A percentile compares a stretch with the other conserved stretches of the same genome.
phyloP scores from a whole-genome alignment of 371 early-diverging fungal species.

The Rhizomucor miehei region DNA sequence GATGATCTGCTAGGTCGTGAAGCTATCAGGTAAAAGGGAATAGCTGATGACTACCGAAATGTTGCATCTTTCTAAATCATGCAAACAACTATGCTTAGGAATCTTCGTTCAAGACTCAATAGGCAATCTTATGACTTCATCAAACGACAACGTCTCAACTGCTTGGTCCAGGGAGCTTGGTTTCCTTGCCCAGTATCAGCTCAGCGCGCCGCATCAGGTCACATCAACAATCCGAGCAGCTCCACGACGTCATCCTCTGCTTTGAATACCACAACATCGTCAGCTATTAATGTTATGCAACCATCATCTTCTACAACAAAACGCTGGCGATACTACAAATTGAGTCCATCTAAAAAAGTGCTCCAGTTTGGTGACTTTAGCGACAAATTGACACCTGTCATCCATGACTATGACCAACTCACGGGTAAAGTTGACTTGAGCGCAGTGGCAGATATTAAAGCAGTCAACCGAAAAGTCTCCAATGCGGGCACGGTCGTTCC shows the following conservation, averaged over 20 bases:
- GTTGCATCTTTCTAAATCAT: neutral
- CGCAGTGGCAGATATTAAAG: slow-evolving; percentile 51
- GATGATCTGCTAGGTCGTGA: slow-evolving; percentile 63
- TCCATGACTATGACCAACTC: slow-evolving; percentile 27
- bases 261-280: neutral
- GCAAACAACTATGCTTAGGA: slow-evolving; percentile 28
- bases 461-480: slow-evolving; percentile 26
- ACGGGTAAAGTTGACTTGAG: slow-evolving; percentile 57
- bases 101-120: slow-evolving; percentile 60
- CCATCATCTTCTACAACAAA: slow-evolving; percentile 13
- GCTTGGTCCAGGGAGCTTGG: slow-evolving; percentile 72
- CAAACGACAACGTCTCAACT: slow-evolving; percentile 67
- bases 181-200: slow-evolving; percentile 50
- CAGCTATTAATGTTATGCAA: neutral
- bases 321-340: slow-evolving; percentile 62
- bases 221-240: neutral
- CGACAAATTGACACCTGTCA: slow-evolving; percentile 35
- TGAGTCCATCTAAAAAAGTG: slow-evolving; percentile 57
- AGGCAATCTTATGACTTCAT: slow-evolving; percentile 70
- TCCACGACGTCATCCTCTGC: neutral
- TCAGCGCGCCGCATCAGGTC: slow-evolving; percentile 11
- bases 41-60: neutral
- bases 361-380: slow-evolving; percentile 71
- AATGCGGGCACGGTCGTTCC: slow-evolving; percentile 2
- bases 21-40: slow-evolving; percentile 55